phyloP scores from a whole-genome alignment of 495 filamentous ascomycete species.

The Lasiosphaeria miniovina region DNA sequence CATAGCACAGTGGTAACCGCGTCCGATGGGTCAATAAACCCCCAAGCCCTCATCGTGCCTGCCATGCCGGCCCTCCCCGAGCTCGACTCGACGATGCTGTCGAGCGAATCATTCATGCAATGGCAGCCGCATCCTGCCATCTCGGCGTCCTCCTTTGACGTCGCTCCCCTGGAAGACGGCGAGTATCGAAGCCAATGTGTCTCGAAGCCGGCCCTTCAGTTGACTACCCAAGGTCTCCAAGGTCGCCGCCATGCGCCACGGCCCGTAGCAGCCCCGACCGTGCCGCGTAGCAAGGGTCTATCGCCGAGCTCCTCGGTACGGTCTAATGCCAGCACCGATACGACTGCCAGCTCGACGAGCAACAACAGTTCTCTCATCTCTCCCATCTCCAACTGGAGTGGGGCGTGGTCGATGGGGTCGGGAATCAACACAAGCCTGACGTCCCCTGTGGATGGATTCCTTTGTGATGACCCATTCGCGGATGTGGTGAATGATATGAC shows the following conservation, averaged over 20 bases:
- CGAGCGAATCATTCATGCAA: slow-evolving; percentile 19
- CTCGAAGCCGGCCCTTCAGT: slow-evolving; percentile 25
- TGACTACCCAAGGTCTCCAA: slow-evolving; percentile 29
- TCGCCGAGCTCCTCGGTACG: slow-evolving; percentile 41
- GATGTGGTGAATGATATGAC: slow-evolving; percentile 14
- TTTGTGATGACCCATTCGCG: slow-evolving; percentile 23
- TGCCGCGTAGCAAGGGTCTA: slow-evolving; percentile 30
- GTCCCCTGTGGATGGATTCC: slow-evolving; percentile 28
- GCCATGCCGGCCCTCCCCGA: slow-evolving; percentile 24
- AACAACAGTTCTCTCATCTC: slow-evolving; percentile 37
- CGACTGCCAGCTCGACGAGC: slow-evolving; percentile 21
- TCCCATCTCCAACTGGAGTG: slow-evolving; percentile 35
- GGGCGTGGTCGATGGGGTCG: slow-evolving; percentile 30
- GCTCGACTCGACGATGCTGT: slow-evolving; percentile 29
- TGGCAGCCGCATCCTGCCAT: slow-evolving; percentile 21
- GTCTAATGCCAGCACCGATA: slow-evolving; percentile 36
- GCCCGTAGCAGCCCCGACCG: slow-evolving; percentile 14
- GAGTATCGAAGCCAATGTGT: slow-evolving; percentile 1
- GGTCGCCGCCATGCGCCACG: slow-evolving; percentile 23
- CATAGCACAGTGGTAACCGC: slow-evolving; percentile 9
- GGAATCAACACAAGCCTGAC: slow-evolving; percentile 32
- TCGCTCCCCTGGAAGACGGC: slow-evolving; percentile 12
- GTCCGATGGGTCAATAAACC: slow-evolving; percentile 25
- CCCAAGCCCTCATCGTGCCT: slow-evolving; percentile 28
- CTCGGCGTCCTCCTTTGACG: slow-evolving; percentile 1